Percentiles rank a stretch among this genome's conserved stretches.
Conservation (phyloP, 73 alveolate genomes). For the Tetrahymena borealis region DNA sequence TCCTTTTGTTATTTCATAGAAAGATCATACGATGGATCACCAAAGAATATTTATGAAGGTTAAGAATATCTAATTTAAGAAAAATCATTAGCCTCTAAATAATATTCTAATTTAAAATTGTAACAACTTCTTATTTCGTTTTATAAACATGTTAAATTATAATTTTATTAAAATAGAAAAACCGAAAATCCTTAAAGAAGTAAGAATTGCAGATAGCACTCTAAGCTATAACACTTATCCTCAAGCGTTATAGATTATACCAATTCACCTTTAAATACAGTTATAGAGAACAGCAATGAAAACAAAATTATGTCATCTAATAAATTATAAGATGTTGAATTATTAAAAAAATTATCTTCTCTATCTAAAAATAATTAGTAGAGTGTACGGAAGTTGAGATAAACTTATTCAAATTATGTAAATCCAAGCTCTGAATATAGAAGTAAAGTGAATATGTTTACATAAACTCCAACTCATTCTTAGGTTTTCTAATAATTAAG, state of each 20-base stretch:
- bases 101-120: not conserved
- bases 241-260: not conserved
- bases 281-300: not conserved
- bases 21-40: not conserved
- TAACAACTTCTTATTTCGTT: not conserved
- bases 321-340: not conserved
- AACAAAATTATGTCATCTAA: not conserved
- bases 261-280: not conserved
- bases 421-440: not conserved
- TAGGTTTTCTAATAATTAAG: not conserved
- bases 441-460: not conserved
- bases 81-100: not conserved
- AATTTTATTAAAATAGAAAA: not conserved
- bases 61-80: not conserved
- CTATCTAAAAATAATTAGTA: not conserved
- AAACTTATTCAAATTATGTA: not conserved
- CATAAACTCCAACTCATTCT: not conserved
- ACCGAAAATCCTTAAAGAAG: not conserved
- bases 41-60: not conserved
- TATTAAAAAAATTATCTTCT: not conserved
- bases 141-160: not conserved
- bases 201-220: too few species aligned
- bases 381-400: not conserved
- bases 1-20: not conserved
- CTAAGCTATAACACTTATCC: not conserved